Evolutionary conservation across 2,329 filamentous ascomycete genomes (phyloP).

Genomic region (Neopestalotiopsis sp.): DNA sequence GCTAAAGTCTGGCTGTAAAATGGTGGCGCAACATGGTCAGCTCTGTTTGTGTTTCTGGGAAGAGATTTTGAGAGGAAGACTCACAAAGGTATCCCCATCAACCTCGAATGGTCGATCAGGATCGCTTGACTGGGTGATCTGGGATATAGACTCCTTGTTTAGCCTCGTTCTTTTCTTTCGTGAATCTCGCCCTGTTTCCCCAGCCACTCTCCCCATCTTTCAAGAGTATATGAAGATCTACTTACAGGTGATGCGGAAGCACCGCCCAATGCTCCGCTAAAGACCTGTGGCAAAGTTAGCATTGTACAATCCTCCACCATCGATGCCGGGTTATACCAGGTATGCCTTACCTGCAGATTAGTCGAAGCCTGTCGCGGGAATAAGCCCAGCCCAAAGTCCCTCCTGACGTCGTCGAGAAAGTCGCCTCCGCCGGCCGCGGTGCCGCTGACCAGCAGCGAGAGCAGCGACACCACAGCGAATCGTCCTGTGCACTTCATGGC

Average conservation of each 20-base stretch:
- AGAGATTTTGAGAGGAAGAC: constrained; percentile 19
- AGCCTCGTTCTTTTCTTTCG: not conserved
- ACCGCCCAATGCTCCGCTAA: constrained; percentile 45
- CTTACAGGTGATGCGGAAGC: constrained; percentile 40
- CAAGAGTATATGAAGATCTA: not conserved
- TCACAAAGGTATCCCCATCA: constrained; percentile 49
- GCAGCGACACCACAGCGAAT: not conserved
- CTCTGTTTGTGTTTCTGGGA: not conserved
- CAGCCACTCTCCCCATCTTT: not conserved
- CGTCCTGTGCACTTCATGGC: constrained; percentile 18
- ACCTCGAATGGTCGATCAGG: constrained; percentile 47
- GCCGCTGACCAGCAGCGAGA: constrained; percentile 11
- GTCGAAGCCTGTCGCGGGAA: constrained; percentile 34
- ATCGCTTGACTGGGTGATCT: constrained; percentile 48
- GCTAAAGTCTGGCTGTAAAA: constrained; percentile 44
- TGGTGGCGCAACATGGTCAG: not conserved
- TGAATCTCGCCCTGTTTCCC: not conserved
- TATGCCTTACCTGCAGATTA: constrained; percentile 43
- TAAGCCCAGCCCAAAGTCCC: constrained; percentile 42
- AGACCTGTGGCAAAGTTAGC: constrained; percentile 33
- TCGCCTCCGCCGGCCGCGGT: constrained; percentile 24
- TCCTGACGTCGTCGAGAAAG: constrained; percentile 38
- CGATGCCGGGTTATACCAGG: constrained; percentile 2
- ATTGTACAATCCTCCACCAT: not conserved
- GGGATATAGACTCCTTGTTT: not conserved